Base-by-base conservation (phyloP, 768 basidiomycete species). In the Auriscalpium orientale region DNA sequence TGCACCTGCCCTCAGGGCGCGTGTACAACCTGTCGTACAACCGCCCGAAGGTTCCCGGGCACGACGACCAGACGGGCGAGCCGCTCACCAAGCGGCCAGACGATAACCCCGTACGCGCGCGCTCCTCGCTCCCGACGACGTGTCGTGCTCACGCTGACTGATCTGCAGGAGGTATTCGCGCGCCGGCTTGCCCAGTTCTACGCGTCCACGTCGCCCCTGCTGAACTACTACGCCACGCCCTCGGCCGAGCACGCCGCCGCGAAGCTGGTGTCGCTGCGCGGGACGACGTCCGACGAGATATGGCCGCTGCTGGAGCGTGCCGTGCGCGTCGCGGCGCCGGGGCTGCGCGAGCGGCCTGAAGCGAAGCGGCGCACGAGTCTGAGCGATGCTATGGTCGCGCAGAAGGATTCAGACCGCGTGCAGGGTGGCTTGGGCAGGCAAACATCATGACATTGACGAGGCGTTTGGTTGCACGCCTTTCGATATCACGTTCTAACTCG, bases 11-110 rank as follows among this genome's bases (percentile, higher is more conserved):
- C 8, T 94, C 91, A 0, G 93, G 93, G 15, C 80, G 93, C 12
- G 85, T 95, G 12, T 97, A 97, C 76, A 95, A 94, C 70, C 76
- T 84, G 68, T 84, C 85, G 8, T 95, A 91, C 71, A 95, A 93
- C 69, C 84, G 77, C 13, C 94, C 93, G 15, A 84, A 83, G 62
- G 80, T 87, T 2, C 75, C 83, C 6, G 91, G 94, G 1, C 74
- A 79, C 51, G 93, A 97, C 71, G 91, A 97, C 64, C 72, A 82
- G 53, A 95, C 93, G 0, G 91, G 91, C 22, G 92, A 95, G 65
- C 83, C 85, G 6, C 76, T 95, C n/a, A 83, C 78, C n/a, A 89
- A 87, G 64, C 79, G 93, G 28, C 87, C 90, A 15, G 93, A 95
- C 65, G 93, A 95, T 66, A 88, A 89, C 67, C 89, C 91, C 4